Evolutionary conservation across 2,329 filamentous ascomycete species (phyloP), one percentile per base, ranked within the genome.

Genomic region (Coleophoma crateriformis): DNA sequence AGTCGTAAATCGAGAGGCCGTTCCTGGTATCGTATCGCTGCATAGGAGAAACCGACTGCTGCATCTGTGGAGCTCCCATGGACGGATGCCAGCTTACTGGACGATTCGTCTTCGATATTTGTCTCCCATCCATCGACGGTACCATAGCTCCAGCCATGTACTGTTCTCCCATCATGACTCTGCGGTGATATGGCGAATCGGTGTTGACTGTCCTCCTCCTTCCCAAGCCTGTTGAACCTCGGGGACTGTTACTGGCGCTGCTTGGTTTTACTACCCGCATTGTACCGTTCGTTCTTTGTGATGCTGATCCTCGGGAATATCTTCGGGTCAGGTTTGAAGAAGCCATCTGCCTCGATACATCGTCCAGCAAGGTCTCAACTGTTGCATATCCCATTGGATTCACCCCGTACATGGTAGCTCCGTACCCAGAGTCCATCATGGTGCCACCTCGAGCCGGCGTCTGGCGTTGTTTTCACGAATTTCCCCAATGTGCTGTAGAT

Each of bases 1-100:
- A 35, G 35, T 62, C 57, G 39, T 51, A 59, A 35, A 53, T 46
- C 35, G 54, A 55, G 22, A 49, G 56, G 10, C 59, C 54, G 19
- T 54, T 46, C 22, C 49, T 51, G 27, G 48, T 38, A 32, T 56
- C 51, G 74, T 68, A 46, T 74, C 71, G 50, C 69, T 69, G 45
- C 69, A 71, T 33, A 37, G 48, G 50, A 40, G 58, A 57, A 66
- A 61, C 47, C 71, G 62, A 62, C 50, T 67, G 67, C 33, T 62
- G 67, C 50, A 68, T 60, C 49, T 47, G 50, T 50, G 63, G 60
- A 42, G 57, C 51, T 33, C 51, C 35, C 27, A 59, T 66, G 19
- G 79, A 78, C 3, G 86, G 84, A 64, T 90, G 87, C 87, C 87
- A 90, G 72, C 86, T 90, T 42, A 88, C 72, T 6, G 87, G 86